Evolutionary conservation across 768 basidiomycete genomes (phyloP).

Genomic region (Boletus reticuloceps): DNA sequence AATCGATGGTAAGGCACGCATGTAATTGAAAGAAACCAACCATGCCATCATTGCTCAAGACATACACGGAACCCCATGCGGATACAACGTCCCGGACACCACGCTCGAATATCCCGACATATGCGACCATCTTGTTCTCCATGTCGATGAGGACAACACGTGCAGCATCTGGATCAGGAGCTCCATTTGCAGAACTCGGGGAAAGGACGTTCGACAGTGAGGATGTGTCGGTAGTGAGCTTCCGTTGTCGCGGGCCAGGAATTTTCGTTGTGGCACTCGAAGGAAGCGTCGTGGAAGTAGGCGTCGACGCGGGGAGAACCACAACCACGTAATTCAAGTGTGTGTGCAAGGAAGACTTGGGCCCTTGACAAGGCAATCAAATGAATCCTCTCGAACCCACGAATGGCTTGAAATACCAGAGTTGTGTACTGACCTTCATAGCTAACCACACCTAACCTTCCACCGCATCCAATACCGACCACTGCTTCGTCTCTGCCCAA

Average conservation of each 20-base stretch:
- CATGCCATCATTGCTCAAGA: conserved; percentile 75
- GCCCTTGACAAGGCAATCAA: conserved; percentile 12
- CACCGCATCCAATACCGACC: conserved; percentile 79
- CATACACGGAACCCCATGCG: conserved; percentile 77
- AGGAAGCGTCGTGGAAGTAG: conserved; percentile 50
- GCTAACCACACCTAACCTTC: conserved; percentile 80
- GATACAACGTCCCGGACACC: conserved; percentile 84
- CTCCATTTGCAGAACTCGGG: conserved; percentile 38
- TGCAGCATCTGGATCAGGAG: conserved; percentile 56
- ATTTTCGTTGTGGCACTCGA: conserved; percentile 57
- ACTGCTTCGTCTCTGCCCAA: conserved; percentile 92
- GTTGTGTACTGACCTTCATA: conserved; percentile 73
- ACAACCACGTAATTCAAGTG: conserved; percentile 87
- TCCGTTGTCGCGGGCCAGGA: conserved; percentile 21
- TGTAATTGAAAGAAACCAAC: conserved; percentile 39
- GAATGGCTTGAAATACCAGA: no score
- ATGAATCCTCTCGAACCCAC: neutral
- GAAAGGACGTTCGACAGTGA: conserved; percentile 8
- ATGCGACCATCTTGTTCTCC: conserved; percentile 88
- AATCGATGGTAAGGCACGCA: neutral
- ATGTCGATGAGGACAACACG: conserved; percentile 87
- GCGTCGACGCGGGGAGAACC: conserved; percentile 79
- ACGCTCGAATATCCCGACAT: conserved; percentile 74
- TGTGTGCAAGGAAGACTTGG: conserved; percentile 71
- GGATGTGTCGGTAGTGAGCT: conserved; percentile 14